A percentile compares a stretch with the other conserved stretches of the same genome.
These are phyloP conservation scores for Fusarium brachygibbosum DNA, from an alignment of 2,329 filamentous ascomycete species.

Conservation along the genomic window DNA sequence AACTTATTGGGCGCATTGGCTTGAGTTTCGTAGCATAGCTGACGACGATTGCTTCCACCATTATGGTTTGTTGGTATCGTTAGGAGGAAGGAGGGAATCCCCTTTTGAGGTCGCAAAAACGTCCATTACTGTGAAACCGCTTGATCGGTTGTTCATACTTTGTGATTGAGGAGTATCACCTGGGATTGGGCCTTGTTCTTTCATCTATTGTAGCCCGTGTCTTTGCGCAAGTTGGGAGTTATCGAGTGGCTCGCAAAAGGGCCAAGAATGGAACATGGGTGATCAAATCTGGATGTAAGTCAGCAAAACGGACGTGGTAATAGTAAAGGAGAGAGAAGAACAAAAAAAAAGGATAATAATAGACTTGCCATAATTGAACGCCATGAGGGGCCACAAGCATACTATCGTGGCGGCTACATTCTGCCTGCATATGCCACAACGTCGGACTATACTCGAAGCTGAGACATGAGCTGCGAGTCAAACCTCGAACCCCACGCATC, in stretches of 20 bases:
- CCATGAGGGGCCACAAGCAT: slow-evolving; percentile 11
- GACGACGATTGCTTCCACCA: slow-evolving; percentile 23
- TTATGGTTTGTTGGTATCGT: slow-evolving; percentile 18
- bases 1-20: slow-evolving; percentile 12
- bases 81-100: not conserved
- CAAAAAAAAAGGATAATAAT: slow-evolving; percentile 14
- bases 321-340: not conserved
- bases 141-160: slow-evolving; percentile 20
- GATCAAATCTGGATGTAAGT: slow-evolving; percentile 22
- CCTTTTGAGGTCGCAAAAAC: not conserved
- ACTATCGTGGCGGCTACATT: slow-evolving; percentile 20
- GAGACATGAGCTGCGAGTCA: slow-evolving; percentile 27
- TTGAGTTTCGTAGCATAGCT: slow-evolving; percentile 27
- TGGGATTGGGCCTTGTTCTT: slow-evolving; percentile 1
- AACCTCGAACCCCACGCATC: slow-evolving; percentile 8
- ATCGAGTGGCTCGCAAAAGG: not conserved
- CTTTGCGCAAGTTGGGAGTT: not conserved
- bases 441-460: slow-evolving; percentile 29
- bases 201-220: slow-evolving; percentile 1
- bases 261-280: slow-evolving; percentile 15
- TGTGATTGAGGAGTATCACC: slow-evolving; percentile 3
- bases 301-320: slow-evolving; percentile 10
- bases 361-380: slow-evolving; percentile 23
- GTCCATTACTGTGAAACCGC: slow-evolving; percentile 30
- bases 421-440: slow-evolving; percentile 22